These are phyloP conservation scores for Nyssa sinensis DNA, from an alignment of 148 eudicot species.

Conservation along the genomic window DNA sequence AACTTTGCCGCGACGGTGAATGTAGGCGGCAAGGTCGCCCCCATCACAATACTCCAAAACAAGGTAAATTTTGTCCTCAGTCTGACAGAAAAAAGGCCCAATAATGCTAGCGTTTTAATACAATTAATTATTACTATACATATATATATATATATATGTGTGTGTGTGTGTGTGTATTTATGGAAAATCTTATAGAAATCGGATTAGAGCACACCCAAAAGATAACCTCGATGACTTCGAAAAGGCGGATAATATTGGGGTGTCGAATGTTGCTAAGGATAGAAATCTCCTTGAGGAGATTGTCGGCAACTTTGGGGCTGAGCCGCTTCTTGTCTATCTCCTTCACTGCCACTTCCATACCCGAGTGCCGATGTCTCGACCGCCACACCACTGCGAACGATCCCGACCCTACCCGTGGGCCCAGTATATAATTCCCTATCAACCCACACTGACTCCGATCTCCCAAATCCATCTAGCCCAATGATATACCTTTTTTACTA, in stretches of 20 bases:
- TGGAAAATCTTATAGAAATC: too few species aligned
- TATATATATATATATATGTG: neutral
- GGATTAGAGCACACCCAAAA: too few species aligned
- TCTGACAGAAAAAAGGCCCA: constrained; percentile 21
- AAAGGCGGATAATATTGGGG: constrained; percentile 52
- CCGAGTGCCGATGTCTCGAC: constrained; percentile 38
- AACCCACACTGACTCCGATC: neutral
- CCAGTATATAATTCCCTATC: constrained; percentile 46
- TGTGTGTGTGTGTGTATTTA: too few species aligned
- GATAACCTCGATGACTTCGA: constrained; percentile 48
- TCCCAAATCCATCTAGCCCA: neutral
- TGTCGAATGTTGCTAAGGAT: constrained; percentile 43
- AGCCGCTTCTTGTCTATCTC: constrained; percentile 59
- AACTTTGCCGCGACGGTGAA: constrained; percentile 48
- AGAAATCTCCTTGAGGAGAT: constrained; percentile 51
- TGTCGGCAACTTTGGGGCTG: constrained; percentile 24
- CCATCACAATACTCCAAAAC: constrained; percentile 61
- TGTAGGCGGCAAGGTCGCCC: constrained; percentile 52
- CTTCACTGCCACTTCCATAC: constrained; percentile 48
- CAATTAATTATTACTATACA: neutral
- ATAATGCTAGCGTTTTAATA: neutral
- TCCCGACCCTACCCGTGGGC: constrained; percentile 52
- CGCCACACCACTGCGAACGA: constrained; percentile 57
- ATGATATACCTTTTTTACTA: too few species aligned
- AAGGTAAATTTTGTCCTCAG: constrained; percentile 43